Conservation (phyloP, 2,329 filamentous ascomycete genomes). For the Hirsutella rhossiliensis region DNA sequence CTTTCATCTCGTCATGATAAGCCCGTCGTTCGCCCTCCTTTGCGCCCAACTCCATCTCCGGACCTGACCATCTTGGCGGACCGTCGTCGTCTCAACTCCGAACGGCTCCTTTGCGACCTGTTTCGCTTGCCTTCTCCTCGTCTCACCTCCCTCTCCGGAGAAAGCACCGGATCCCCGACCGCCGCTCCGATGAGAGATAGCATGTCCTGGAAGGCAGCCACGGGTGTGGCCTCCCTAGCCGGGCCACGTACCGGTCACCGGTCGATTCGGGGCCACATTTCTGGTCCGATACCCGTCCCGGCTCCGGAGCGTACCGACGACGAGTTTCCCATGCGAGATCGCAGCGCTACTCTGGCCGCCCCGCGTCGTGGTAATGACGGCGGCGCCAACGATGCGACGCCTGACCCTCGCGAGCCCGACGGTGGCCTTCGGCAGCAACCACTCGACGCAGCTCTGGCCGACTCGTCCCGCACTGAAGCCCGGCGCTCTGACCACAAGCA, state of each 20-base stretch:
- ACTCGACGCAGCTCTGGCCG: not conserved
- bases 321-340: constrained; percentile 39
- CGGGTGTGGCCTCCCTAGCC: constrained; percentile 18
- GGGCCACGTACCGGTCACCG: constrained; percentile 19
- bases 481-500: not conserved
- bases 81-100: no score
- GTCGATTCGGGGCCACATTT: constrained; percentile 48
- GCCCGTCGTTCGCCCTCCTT: no score
- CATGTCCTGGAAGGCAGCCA: constrained; percentile 31
- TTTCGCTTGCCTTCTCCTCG: not conserved
- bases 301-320: constrained; percentile 31
- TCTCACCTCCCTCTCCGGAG: not conserved
- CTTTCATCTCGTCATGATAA: no score
- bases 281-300: constrained; percentile 45
- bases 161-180: not conserved
- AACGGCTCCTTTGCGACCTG: not conserved
- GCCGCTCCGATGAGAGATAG: not conserved
- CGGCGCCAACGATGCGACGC: constrained; percentile 8
- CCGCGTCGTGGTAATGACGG: constrained; percentile 10
- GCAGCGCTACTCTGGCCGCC: constrained; percentile 22
- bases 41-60: no score
- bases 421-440: not conserved
- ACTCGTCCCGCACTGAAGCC: not conserved
- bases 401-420: not conserved
- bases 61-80: no score